Evolutionary conservation across 106 monocot species (phyloP), one percentile per base, ranked within the genome.

Genomic region (Dendrobium chrysotoxum): DNA sequence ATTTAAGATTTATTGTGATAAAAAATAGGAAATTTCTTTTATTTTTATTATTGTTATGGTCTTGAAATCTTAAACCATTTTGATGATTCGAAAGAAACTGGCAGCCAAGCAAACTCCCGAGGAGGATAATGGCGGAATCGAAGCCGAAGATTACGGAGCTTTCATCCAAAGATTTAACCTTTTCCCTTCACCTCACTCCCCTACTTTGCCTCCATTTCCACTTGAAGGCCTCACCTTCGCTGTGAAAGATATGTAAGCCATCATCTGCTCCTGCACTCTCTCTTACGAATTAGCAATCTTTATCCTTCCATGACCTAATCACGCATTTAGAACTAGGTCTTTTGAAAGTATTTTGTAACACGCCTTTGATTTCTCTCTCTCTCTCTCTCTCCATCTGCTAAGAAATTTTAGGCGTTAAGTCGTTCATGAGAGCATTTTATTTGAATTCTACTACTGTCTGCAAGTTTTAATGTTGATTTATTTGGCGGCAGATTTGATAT

Each of bases 211-310:
- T 54, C 46, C 82, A 35, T 85, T 68, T 38, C 91, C 92, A 23
- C 88, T 99, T 9, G 83, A 87, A 0, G 95, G 90, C 70, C 98
- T 99, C 82, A 95, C 90, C 75, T 95, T 95, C 79, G 92, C 92
- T 20, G 91, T 95, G 78, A 99, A 99, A 80, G 98, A 99, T 78
- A 99, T 99, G 98, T 93, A 74, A 17, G 84, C 25, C 3, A 39
- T 25, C 39, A 30, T 42, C 30, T 26, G 3, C 70, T 35, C 70
- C 70, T 70, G 3, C 13, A 70, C 13, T 31, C 31, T 70, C 35
- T 16, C 31, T 68, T 35, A 7, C 7, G 26, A 70, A 70, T 70
- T n/a, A 4, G 3, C 28, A 70, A 30, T 35, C 0, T 13, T 30
- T 26, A 30, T 78, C 28, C 16, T 53, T 41, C 44, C 18, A 44